A percentile compares a stretch with the other conserved stretches of the same genome.
Evolutionary conservation across 768 basidiomycete genomes (phyloP).

Genomic region (Inosperma sp.): DNA sequence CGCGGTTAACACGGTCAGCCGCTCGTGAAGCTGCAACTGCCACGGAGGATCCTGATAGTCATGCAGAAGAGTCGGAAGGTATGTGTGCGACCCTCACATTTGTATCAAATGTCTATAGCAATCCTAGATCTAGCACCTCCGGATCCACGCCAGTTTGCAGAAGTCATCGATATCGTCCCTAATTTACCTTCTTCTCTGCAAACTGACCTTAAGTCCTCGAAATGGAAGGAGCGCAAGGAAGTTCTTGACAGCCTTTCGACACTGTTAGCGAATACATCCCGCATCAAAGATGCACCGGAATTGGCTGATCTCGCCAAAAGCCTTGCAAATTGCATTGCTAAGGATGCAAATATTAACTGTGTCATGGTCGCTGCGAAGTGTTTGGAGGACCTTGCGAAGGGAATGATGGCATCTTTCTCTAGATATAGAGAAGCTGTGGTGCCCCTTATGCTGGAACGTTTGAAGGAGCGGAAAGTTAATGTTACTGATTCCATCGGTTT

Average conservation of each 20-base stretch:
- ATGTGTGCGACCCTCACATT: background rate
- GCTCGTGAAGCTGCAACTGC: conserved; percentile 63
- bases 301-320: conserved; percentile 72
- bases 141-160: conserved; percentile 77
- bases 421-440: conserved; percentile 70
- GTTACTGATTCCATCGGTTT: conserved; percentile 87
- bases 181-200: conserved; percentile 76
- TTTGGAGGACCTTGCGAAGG: conserved; percentile 81
- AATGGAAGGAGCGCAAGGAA: conserved; percentile 98
- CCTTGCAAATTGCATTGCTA: conserved; percentile 74
- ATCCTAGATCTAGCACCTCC: conserved; percentile 46
- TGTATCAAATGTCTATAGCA: background rate
- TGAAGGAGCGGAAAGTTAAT: conserved; percentile 91
- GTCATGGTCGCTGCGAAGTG: conserved; percentile 85
- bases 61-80: conserved; percentile 13
- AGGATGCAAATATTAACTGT: conserved; percentile 93
- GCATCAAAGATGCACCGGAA: conserved; percentile 77
- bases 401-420: conserved; percentile 69
- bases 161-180: conserved; percentile 72
- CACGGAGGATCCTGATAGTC: conserved; percentile 46
- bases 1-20: conserved; percentile 70
- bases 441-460: conserved; percentile 73
- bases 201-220: conserved; percentile 74
- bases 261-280: conserved; percentile 62
- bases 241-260: conserved; percentile 78